A percentile compares a stretch with the other conserved stretches of the same genome.
Conservation (phyloP, 345 rosid species). For the Eucalyptus polyanthemos region DNA sequence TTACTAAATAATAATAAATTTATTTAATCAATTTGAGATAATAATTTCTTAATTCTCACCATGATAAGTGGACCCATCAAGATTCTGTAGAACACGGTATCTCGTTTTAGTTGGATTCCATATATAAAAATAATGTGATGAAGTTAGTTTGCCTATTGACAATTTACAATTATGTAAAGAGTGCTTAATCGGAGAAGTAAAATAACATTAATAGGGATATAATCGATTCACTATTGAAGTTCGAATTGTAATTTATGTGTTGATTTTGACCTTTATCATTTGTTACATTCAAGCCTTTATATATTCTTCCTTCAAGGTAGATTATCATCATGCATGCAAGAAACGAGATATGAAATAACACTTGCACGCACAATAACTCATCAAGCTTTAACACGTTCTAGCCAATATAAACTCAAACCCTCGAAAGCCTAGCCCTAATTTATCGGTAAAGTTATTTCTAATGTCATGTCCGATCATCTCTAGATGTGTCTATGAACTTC, state of each 20-base stretch:
- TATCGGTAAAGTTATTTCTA: background rate
- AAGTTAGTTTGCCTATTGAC: background rate
- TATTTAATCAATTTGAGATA: background rate
- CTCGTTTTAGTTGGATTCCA: background rate
- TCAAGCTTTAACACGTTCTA: background rate
- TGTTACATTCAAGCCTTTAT: background rate
- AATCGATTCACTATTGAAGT: background rate
- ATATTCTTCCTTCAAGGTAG: background rate
- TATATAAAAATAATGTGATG: background rate
- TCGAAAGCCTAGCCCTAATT: background rate
- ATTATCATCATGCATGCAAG: background rate
- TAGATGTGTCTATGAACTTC: background rate
- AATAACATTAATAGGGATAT: background rate
- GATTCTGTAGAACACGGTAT: background rate
- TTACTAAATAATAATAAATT: background rate
- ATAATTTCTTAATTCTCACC: background rate
- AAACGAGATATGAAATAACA: background rate
- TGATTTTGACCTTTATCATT: background rate
- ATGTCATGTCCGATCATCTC: background rate
- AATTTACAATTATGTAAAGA: background rate
- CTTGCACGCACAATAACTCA: background rate
- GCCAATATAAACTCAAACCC: background rate
- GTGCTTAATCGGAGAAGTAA: background rate
- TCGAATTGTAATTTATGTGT: background rate
- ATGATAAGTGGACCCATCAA: background rate